A percentile compares a stretch with the other conserved stretches of the same genome.
Evolutionary conservation across 1,284 basidiomycete genomes (phyloP).

Genomic region (Sparassis latifolia): DNA sequence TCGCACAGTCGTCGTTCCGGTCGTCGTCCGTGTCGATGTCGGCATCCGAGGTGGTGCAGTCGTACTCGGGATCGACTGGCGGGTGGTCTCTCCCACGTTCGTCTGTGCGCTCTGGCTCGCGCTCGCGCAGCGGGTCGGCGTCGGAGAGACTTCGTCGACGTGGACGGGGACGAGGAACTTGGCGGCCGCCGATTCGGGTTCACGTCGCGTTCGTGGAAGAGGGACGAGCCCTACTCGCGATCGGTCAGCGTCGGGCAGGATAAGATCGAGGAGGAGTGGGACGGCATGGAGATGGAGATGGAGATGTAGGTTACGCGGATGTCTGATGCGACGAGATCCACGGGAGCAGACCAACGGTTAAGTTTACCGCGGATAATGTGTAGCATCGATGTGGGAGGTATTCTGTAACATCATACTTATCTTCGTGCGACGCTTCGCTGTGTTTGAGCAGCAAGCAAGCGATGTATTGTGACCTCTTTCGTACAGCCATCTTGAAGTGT

Average conservation of each 20-base stretch:
- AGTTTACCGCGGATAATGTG: too few relatives aligned
- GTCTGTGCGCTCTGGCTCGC: slow-evolving; percentile 36
- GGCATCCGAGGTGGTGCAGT: slow-evolving; percentile 19
- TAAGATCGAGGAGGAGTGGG: slow-evolving; percentile 34
- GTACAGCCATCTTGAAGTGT: too few relatives aligned
- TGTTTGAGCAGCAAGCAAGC: too few relatives aligned
- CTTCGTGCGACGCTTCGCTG: too few relatives aligned
- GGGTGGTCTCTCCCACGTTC: slow-evolving; percentile 50
- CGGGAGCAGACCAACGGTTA: too few relatives aligned
- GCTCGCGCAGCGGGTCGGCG: slow-evolving; percentile 30
- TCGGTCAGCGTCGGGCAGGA: slow-evolving; percentile 21
- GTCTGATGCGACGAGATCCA: too few relatives aligned
- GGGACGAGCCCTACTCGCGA: slow-evolving; percentile 27
- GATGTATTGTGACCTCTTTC: too few relatives aligned
- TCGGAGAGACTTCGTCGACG: slow-evolving; percentile 30
- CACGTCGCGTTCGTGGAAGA: slow-evolving; percentile 22
- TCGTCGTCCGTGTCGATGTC: slow-evolving; percentile 18
- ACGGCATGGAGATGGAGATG: slow-evolving; percentile 35
- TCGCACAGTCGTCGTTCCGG: slow-evolving; percentile 24
- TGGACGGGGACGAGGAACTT: slow-evolving; percentile 20
- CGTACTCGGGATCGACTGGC: slow-evolving; percentile 25
- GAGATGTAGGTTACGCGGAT: slow-evolving; percentile 19
- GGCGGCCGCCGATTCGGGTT: slow-evolving; percentile 20
- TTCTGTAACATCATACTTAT: too few relatives aligned
- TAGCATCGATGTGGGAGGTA: too few relatives aligned